Conservation (phyloP, 768 basidiomycete species). For the Agrocybe praecox region DNA sequence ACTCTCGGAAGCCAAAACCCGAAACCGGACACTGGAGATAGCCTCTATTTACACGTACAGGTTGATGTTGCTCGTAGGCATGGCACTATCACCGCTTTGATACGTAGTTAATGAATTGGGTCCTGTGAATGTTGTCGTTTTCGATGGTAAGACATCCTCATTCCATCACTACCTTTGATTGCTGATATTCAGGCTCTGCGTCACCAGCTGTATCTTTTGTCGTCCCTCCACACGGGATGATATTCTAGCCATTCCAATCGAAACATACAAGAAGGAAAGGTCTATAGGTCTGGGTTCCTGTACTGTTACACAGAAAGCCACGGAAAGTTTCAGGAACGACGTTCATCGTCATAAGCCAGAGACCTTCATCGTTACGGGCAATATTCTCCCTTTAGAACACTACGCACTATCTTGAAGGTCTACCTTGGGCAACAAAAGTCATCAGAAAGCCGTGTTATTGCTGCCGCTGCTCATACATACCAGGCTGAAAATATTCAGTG, state of each 20-base stretch:
- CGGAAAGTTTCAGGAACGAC: slow-evolving; percentile 23
- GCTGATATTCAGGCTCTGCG: not conserved
- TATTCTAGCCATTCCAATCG: slow-evolving; percentile 25
- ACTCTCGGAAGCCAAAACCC: slow-evolving; percentile 30
- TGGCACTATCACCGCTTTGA: slow-evolving; percentile 33
- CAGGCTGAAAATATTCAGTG: slow-evolving; percentile 22
- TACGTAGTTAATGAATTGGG: slow-evolving; percentile 38
- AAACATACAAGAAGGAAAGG: slow-evolving; percentile 14
- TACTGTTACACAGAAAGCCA: slow-evolving; percentile 27
- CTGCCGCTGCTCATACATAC: slow-evolving; percentile 22
- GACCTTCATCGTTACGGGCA: slow-evolving; percentile 33
- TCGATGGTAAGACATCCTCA: slow-evolving; percentile 35
- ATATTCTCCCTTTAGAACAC: slow-evolving; percentile 26
- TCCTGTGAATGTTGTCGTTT: slow-evolving; percentile 45
- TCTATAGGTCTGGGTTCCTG: slow-evolving; percentile 20
- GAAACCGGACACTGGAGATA: slow-evolving; percentile 3
- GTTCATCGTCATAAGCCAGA: slow-evolving; percentile 25
- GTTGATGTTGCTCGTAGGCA: slow-evolving; percentile 36
- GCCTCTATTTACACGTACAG: slow-evolving; percentile 31
- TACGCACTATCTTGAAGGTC: too few species aligned
- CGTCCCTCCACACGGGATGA: slow-evolving; percentile 17
- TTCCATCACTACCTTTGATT: not conserved
- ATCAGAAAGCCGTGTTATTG: slow-evolving; percentile 20
- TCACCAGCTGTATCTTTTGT: slow-evolving; percentile 15
- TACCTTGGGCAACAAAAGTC: too few species aligned